Evolutionary conservation across 176 grass and related monocot genomes (phyloP), one percentile per base, ranked within the genome.

Genomic region (Lolium multiflorum): DNA sequence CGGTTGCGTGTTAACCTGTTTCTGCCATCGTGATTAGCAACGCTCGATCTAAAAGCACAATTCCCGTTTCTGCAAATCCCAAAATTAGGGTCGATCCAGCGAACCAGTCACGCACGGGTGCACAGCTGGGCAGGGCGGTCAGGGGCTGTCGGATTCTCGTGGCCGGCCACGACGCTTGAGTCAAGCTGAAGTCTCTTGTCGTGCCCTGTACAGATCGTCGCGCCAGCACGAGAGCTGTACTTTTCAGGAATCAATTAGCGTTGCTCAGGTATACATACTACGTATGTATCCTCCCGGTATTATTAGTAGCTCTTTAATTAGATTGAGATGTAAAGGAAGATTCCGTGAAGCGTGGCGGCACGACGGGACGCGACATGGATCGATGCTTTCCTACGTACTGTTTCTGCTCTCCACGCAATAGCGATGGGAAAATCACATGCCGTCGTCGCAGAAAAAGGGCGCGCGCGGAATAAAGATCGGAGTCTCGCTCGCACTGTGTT

Each of bases 351-450:
- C 49, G 58, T 71, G 79, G 83, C 83, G n/a, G 62, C 73, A 71
- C 79, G 72, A 71, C 57, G 17, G 35, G 3, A 5, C 7, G 5
- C 58, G 31, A 71, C 88, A 78, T 90, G 88, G 72, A 71, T 35
- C 57, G 82, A 85, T 89, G 82, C 69, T 79, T 80, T 28, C n/a
- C 24, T 43, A 4, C 41, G 41, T 60, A 39, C 43, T 62, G 78
- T 28, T 1, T 82, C 78, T 52, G 44, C 72, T 37, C 73, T 31
- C 14, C 14, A 72, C 46, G 79, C 74, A 79, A 72, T 35, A 56
- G 54, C 61, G 54, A 86, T 51, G 51, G 15, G 41, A 70, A 85
- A 84, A 77, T 56, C 80, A 87, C 80, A 59, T 74, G 89, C 60
- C 77, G 4, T 63, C 22, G 48, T 26, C 0, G 44, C 2, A 7